Percentiles rank a stretch among this genome's conserved stretches.
phyloP scores from a whole-genome alignment of 495 filamentous ascomycete species.

The Talaromyces wortmannii region DNA sequence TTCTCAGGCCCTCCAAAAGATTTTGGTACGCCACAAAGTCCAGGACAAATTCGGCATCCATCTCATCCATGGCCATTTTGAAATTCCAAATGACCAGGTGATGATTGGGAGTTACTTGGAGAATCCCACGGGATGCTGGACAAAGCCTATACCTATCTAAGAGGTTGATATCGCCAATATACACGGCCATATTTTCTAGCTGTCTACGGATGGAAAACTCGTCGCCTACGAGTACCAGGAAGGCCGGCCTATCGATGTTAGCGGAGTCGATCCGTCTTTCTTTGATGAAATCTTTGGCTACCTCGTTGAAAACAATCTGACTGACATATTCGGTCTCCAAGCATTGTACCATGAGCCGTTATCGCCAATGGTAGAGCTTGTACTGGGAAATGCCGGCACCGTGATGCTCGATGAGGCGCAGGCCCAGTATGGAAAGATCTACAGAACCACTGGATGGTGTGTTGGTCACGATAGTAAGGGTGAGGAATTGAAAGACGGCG shows the following conservation, averaged over 20 bases:
- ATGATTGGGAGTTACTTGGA: too few species aligned
- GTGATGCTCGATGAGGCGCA: too few species aligned
- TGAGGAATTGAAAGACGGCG: background rate
- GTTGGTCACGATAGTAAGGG: background rate
- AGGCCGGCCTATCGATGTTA: background rate
- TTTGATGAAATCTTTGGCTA: background rate
- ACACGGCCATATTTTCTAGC: background rate
- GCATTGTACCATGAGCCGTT: background rate
- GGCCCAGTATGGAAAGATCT: too few species aligned
- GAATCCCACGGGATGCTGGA: too few species aligned
- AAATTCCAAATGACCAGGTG: background rate
- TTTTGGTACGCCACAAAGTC: background rate
- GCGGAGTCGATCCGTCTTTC: background rate
- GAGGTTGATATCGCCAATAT: background rate
- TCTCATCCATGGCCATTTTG: background rate
- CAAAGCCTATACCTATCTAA: background rate
- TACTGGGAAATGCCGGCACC: background rate
- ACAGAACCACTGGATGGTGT: too few species aligned
- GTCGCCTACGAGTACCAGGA: background rate
- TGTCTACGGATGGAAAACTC: background rate
- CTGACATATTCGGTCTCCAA: background rate
- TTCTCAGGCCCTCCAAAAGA: background rate
- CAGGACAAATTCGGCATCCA: background rate
- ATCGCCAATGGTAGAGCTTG: background rate
- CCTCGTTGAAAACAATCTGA: background rate